Base-by-base conservation (phyloP, 805 yeast genomes). In the Metschnikowia lochheadii region DNA sequence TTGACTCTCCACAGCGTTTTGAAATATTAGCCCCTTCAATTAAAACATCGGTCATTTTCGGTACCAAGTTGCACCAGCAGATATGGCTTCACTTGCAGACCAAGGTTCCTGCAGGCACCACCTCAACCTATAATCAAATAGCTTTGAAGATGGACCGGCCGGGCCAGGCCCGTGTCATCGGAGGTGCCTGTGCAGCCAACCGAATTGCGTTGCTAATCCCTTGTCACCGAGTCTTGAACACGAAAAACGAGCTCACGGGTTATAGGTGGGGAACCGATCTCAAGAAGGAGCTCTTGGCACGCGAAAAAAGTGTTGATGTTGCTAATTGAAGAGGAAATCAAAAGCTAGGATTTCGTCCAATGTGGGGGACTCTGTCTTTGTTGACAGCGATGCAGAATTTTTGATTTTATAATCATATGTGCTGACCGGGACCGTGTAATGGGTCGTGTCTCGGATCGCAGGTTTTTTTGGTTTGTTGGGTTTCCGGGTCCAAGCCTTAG, bases 191-290 rank as follows among this genome's bases (percentile, higher is more conserved):
- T 42, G 75, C 70, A 3, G 63, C 70, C 17, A 76, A 76, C 55
- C 63, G 62, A 23, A 55, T 75, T 10, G 72, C 77, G 2, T 41
- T 74, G 4, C 32, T 75, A 4, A 62, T 76, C 4, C 79, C 80
- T 1, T 75, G 80, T 55, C 79, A 76, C 57, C 58, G 78, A 44
- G 73, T 74, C 1, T 39, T 73, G 18, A 63, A 69, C 13, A 58
- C 59, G 6, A 51, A 53, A 31, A 67, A 67, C 5, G 61, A 60
- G 26, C 58, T 69, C 10, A 67, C 72, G 14, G 76, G 77, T 5
- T 76, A 66, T 56, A 60, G 68, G 45, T 73, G 70, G 67, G 78
- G 78, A 2, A 44, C 60, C 3, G 58, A 54, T 5, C 46, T 72
- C 41, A 75, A 75, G 56, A 47, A 23, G 38, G 47, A 36, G 40